These are phyloP conservation scores for Lactuca sativa DNA, from an alignment of 129 eudicot genomes.

Conservation along the genomic window DNA sequence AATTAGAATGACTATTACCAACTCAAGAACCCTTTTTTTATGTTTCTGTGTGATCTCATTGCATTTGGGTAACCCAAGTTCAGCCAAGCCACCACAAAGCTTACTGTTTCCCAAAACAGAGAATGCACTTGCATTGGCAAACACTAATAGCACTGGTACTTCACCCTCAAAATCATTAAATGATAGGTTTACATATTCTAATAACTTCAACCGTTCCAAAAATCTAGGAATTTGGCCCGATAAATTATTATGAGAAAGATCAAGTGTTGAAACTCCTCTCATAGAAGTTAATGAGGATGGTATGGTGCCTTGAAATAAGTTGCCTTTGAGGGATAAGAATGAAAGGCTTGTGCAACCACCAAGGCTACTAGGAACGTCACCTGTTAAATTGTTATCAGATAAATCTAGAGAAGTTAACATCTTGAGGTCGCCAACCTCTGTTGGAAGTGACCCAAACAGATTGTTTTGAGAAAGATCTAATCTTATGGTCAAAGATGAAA, in stretches of 20 bases:
- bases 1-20: not conserved
- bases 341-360: conserved; percentile 29
- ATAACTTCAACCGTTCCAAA: not conserved
- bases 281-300: conserved; percentile 22
- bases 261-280: conserved; percentile 22
- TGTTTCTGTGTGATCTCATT: conserved; percentile 4
- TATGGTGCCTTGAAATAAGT: conserved; percentile 30
- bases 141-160: conserved; percentile 4
- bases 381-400: conserved; percentile 23
- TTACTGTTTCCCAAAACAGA: conserved; percentile 23
- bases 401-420: conserved; percentile 20
- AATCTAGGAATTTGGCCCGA: conserved; percentile 29
- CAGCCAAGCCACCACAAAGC: conserved; percentile 33
- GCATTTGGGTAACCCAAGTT: conserved; percentile 32
- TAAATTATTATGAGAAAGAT: conserved; percentile 28
- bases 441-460: conserved; percentile 27
- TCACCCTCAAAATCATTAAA: conserved; percentile 34
- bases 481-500: conserved; percentile 23
- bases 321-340: conserved; percentile 15
- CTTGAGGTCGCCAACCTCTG: conserved; percentile 23
- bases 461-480: conserved; percentile 25
- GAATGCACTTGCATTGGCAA: conserved; percentile 24
- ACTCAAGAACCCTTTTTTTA: not conserved
- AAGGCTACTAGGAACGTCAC: conserved; percentile 28
- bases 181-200: conserved; percentile 14